Evolutionary conservation across 2,329 filamentous ascomycete species (phyloP), one percentile per base, ranked within the genome.

Genomic region (Penicillium vulpinum): DNA sequence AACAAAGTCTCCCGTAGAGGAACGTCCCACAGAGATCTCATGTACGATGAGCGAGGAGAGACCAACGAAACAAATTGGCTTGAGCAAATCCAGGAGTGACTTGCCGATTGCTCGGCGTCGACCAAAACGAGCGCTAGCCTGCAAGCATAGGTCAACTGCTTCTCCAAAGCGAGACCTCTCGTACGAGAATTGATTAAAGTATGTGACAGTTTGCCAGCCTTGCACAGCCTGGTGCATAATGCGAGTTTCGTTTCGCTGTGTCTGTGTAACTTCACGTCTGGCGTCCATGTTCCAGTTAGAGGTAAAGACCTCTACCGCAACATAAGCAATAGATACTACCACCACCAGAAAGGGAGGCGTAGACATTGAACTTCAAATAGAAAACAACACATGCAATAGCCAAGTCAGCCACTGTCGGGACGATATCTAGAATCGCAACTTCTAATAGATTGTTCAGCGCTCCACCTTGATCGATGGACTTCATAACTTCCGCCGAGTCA

Each of bases 401-500:
- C n/a, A 56, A 22, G 22, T 56, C 87, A 16, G 84, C 68, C 3
- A 87, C 67, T 55, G 85, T 85, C 0, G 87, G 87, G 0, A 80
- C 65, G 10, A 88, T 76, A 11, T 84, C 78, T 56, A 88, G 84
- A 3, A 85, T 70, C 4, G 84, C 73, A 45, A 81, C 80, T 41
- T 88, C 83, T 9, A 88, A 74, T 1, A 90, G 71, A 36, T 81
- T 77, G 28, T 83, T 82, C 8, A 90, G 74, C 0, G 85, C 80
- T 36, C 80, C 77, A 0, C 85, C 87, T 63, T 88, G 85, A 51
- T 83, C 80, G n/a, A 89, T 81, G 5, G 86, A 83, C 58, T 84
- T 83, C 67, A 86, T 82, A 0, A 89, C 77, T 59, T 89, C 85
- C 2, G 84, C 86, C 1, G 84, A 86, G 53, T 83, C 81, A 58